Conservation (phyloP, 306 rosid genomes). For the Acacia confusa region DNA sequence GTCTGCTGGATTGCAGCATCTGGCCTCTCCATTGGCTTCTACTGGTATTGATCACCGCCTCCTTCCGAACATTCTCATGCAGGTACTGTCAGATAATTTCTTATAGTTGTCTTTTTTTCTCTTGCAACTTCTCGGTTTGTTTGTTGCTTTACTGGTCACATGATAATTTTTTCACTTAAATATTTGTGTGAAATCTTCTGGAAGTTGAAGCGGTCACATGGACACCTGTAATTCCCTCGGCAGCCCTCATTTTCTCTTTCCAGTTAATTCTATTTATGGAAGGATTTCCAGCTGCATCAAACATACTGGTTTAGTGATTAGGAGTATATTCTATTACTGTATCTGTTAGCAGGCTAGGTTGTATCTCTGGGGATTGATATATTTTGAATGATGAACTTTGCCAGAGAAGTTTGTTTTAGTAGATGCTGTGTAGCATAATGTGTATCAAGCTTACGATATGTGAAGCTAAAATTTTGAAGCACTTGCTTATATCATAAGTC, state of each 20-base stretch:
- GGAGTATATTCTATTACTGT: not conserved
- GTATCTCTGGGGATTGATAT: not conserved
- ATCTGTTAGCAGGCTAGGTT: not conserved
- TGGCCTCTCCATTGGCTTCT: conserved; percentile 96
- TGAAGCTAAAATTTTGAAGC: not conserved
- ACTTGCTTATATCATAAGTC: not conserved
- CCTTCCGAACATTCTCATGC: conserved; percentile 86
- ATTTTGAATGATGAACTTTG: conserved; percentile 1
- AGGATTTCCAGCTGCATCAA: not conserved
- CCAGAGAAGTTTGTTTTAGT: not conserved
- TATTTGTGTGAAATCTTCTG: not conserved
- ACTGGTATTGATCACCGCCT: conserved; percentile 71
- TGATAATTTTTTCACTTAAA: not conserved
- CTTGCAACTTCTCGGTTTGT: not conserved
- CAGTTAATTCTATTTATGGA: not conserved
- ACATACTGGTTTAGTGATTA: not conserved
- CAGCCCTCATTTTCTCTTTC: not conserved
- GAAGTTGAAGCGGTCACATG: conserved; percentile 3
- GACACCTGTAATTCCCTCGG: not conserved
- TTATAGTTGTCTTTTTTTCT: not conserved
- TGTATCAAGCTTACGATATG: not conserved
- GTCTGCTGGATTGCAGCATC: conserved; percentile 99
- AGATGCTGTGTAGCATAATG: not conserved
- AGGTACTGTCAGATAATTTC: conserved; percentile 47
- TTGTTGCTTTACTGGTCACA: not conserved